Percentiles rank a stretch among this genome's conserved stretches.
Evolutionary conservation across 176 grass and related monocot species (phyloP).

Genomic region (Typha latifolia): DNA sequence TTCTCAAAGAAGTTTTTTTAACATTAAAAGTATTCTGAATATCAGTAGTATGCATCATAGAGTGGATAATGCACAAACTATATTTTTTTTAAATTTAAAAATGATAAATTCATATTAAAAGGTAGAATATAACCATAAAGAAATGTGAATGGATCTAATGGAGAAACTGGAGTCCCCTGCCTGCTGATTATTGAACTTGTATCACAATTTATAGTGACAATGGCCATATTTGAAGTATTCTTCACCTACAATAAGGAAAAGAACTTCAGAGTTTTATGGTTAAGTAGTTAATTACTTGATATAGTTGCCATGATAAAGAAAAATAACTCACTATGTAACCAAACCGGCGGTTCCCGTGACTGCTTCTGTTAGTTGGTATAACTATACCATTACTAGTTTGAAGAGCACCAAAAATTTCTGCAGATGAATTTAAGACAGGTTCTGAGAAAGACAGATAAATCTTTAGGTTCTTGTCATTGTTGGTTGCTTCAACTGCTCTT

Average conservation of each 20-base stretch:
- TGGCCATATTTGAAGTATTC: constrained; percentile 33
- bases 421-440: constrained; percentile 73
- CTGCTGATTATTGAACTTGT: constrained; percentile 67
- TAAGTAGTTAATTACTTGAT: background rate
- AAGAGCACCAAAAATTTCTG: constrained; percentile 42
- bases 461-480: constrained; percentile 31
- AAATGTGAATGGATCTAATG: constrained; percentile 56
- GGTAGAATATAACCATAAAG: constrained; percentile 52
- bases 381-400: constrained; percentile 33
- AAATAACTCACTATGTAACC: constrained; percentile 47
- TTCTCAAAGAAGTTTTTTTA: too few species aligned
- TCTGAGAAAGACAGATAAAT: constrained; percentile 65
- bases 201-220: constrained; percentile 56
- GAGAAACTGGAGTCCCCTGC: constrained; percentile 62
- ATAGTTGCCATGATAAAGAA: background rate
- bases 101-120: background rate
- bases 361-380: constrained; percentile 50
- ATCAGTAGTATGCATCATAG: too few species aligned
- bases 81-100: background rate
- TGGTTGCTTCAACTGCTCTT: constrained; percentile 66
- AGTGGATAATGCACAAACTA: background rate
- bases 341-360: constrained; percentile 58
- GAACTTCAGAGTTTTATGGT: background rate
- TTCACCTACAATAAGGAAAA: constrained; percentile 39
- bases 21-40: too few species aligned